These are phyloP conservation scores for Pichia sp. DNA, from an alignment of 1,139 yeast genomes.

Conservation along the genomic window DNA sequence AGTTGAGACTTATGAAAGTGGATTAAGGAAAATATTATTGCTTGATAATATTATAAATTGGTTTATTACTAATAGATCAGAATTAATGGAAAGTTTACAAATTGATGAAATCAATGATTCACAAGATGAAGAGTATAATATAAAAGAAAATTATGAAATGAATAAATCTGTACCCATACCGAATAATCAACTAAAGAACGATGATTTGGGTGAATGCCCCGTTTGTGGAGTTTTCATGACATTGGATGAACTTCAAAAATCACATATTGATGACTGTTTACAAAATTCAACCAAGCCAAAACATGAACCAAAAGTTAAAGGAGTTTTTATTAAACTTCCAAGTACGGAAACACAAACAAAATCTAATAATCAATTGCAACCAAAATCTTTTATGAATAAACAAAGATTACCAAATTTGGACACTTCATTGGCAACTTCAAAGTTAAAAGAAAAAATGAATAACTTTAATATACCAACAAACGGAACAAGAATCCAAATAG, in stretches of 20 bases:
- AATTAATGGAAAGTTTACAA: constrained; percentile 29
- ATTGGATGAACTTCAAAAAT: constrained; percentile 49
- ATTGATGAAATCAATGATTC: constrained; percentile 10
- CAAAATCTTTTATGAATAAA: constrained; percentile 14
- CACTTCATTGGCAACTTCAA: constrained; percentile 51
- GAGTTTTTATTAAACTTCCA: constrained; percentile 11
- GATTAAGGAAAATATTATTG: constrained; percentile 59
- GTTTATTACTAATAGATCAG: constrained; percentile 42
- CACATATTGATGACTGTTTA: constrained; percentile 70
- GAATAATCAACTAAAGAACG: constrained; percentile 12
- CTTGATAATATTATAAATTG: constrained; percentile 66
- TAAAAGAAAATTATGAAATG: not conserved
- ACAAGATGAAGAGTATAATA: constrained; percentile 10
- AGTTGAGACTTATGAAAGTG: constrained; percentile 63
- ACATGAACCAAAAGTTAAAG: constrained; percentile 2
- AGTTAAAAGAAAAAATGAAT: constrained; percentile 54
- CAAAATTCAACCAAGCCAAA: constrained; percentile 14
- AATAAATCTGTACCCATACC: not conserved
- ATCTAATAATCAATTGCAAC: constrained; percentile 19
- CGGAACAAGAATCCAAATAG: constrained; percentile 62
- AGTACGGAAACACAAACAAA: not conserved
- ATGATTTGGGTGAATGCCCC: constrained; percentile 54
- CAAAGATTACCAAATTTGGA: constrained; percentile 42
- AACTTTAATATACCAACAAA: constrained; percentile 49
- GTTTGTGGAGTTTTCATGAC: constrained; percentile 57